Percentiles rank a stretch among this genome's conserved stretches.
phyloP scores from a whole-genome alignment of 352 stramenopile species.

The Phytophthora cryptogea region DNA sequence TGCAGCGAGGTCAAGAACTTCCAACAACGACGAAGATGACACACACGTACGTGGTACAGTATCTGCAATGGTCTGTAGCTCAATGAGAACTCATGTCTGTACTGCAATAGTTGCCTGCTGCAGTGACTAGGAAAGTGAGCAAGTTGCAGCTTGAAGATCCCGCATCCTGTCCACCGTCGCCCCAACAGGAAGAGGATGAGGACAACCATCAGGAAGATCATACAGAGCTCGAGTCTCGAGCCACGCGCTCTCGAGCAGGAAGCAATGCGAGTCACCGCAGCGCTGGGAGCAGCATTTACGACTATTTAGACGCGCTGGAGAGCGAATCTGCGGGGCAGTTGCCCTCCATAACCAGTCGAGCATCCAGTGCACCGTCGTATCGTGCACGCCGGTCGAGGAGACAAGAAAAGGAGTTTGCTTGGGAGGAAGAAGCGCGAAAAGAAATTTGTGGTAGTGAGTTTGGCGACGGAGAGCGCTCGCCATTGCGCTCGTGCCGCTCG shows the following conservation, averaged over 20 bases:
- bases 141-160: slow-evolving; percentile 57
- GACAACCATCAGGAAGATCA: slow-evolving; percentile 20
- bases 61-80: slow-evolving; percentile 1
- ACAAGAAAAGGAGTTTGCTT: slow-evolving; percentile 36
- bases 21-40: slow-evolving; percentile 20
- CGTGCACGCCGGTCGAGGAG: slow-evolving; percentile 13
- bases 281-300: slow-evolving; percentile 64
- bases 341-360: slow-evolving; percentile 37
- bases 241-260: slow-evolving; percentile 27
- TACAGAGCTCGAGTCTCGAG: slow-evolving; percentile 34
- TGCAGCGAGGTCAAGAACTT: slow-evolving; percentile 20
- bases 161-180: slow-evolving; percentile 32
- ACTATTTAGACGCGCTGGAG: slow-evolving; percentile 80
- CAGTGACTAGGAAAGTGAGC: slow-evolving; percentile 23
- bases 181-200: slow-evolving; percentile 42
- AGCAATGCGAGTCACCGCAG: slow-evolving; percentile 19
- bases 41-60: slow-evolving; percentile 10
- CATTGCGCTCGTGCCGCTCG: slow-evolving; percentile 37
- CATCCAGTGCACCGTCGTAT: slow-evolving; percentile 13
- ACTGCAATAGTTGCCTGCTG: slow-evolving; percentile 17
- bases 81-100: slow-evolving; percentile 9
- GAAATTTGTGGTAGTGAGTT: slow-evolving; percentile 8
- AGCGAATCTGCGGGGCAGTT: slow-evolving; percentile 61
- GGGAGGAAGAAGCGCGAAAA: slow-evolving; percentile 32
- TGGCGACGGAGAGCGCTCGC: slow-evolving; percentile 14